phyloP scores from a whole-genome alignment of 257 asterid genomes.

The Solanum sparsipilum region DNA sequence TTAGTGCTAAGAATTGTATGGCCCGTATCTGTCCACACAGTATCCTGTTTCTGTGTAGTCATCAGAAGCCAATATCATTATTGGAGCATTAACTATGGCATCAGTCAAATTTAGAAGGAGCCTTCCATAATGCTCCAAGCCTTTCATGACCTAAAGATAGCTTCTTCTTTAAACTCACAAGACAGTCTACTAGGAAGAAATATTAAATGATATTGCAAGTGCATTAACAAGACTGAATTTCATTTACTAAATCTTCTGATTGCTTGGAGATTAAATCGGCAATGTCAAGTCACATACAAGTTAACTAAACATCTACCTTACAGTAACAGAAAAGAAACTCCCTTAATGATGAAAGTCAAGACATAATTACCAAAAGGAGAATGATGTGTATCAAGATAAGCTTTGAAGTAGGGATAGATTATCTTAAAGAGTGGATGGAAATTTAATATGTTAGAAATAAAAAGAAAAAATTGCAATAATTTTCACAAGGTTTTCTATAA shows the following conservation, averaged over 20 bases:
- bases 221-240: neutral
- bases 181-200: neutral
- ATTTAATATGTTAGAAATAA: neutral
- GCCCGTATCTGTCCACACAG: conserved; percentile 99
- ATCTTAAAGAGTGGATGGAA: neutral
- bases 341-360: neutral
- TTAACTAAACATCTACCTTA: neutral
- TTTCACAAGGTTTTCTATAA: neutral
- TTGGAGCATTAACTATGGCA: conserved; percentile 71
- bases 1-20: conserved; percentile 28
- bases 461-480: neutral
- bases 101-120: conserved; percentile 44
- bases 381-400: neutral
- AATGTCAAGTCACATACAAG: neutral
- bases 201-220: neutral
- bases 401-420: neutral
- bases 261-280: neutral
- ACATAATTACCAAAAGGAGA: neutral
- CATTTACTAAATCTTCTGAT: neutral
- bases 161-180: neutral
- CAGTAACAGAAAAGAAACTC: neutral
- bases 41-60: conserved; percentile 73
- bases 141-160: neutral
- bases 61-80: conserved; percentile 80
- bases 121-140: conserved; percentile 60